Conservation (phyloP, 345 rosid genomes). For the Psidium guajava region DNA sequence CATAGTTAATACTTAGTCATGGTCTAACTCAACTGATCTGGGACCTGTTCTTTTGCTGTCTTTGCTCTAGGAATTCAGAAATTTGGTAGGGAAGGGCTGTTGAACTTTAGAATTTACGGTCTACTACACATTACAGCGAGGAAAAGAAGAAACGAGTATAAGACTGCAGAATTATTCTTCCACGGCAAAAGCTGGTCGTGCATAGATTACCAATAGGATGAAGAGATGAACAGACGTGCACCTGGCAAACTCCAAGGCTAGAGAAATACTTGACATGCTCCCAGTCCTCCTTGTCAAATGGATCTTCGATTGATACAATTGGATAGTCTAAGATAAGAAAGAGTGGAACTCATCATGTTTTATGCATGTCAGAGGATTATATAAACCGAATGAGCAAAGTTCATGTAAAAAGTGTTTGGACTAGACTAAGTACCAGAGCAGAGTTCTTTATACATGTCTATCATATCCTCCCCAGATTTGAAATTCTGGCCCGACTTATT, state of each 20-base stretch:
- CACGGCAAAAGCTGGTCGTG: neutral
- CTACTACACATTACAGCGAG: neutral
- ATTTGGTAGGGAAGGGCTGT: neutral
- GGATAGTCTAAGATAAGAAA: conserved; percentile 47
- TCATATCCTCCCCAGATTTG: conserved; percentile 92
- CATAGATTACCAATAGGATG: neutral
- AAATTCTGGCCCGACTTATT: conserved; percentile 74
- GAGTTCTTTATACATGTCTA: conserved; percentile 77
- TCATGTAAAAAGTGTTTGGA: neutral
- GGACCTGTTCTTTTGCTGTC: neutral
- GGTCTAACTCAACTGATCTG: neutral
- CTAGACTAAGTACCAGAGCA: conserved; percentile 46
- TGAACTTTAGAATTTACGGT: neutral
- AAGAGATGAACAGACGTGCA: conserved; percentile 12
- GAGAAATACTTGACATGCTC: conserved; percentile 67
- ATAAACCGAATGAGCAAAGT: neutral
- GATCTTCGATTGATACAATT: conserved; percentile 85
- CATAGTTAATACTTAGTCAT: neutral
- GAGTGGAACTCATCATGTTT: neutral
- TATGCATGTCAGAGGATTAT: neutral
- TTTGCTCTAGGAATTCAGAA: neutral
- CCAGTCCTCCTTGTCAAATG: conserved; percentile 99
- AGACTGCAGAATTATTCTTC: neutral
- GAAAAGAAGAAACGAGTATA: neutral
- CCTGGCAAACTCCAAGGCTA: conserved; percentile 92